phyloP scores from a whole-genome alignment of 1,284 basidiomycete species.

The Malassezia pachydermatis region DNA sequence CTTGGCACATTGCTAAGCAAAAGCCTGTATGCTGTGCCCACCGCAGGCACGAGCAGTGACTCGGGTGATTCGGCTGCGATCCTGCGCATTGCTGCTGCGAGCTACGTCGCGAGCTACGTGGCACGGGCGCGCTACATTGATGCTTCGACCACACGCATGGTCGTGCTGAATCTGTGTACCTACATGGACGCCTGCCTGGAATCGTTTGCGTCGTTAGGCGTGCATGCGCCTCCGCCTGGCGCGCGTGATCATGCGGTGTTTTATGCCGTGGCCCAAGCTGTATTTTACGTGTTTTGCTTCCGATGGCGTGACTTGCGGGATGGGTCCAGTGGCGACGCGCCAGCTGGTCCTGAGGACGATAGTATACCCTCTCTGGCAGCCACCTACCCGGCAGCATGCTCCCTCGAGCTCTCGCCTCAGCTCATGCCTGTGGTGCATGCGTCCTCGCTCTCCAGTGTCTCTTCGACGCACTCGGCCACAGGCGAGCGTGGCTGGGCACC shows the following conservation, averaged over 20 bases:
- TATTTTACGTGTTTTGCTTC: conserved; percentile 97
- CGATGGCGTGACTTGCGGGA: conserved; percentile 72
- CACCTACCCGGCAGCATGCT: conserved; percentile 13
- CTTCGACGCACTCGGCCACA: conserved; percentile 16
- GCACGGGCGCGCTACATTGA: conserved; percentile 80
- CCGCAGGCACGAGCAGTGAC: conserved; percentile 50
- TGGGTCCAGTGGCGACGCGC: conserved; percentile 2
- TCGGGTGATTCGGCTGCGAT: conserved; percentile 29
- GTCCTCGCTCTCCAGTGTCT: conserved; percentile 6
- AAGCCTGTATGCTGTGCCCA: conserved; percentile 57
- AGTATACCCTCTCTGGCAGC: conserved; percentile 8
- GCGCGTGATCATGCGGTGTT: conserved; percentile 53
- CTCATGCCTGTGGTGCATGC: conserved; percentile 10
- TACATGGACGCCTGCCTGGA: conserved; percentile 61
- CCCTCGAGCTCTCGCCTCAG: conserved; percentile 16
- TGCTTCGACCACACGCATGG: conserved; percentile 62
- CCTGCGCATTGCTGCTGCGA: conserved; percentile 40
- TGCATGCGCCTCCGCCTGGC: conserved; percentile 24
- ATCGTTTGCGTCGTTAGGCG: conserved; percentile 44
- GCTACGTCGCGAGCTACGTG: conserved; percentile 65
- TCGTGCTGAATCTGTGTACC: conserved; percentile 71
- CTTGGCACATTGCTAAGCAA: conserved; percentile 82
- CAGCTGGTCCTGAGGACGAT: conserved; percentile 20
- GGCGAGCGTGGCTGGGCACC: conserved; percentile 60
- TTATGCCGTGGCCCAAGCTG: conserved; percentile 83